phyloP scores from a whole-genome alignment of 2,329 filamentous ascomycete genomes.

The Venturia effusa region DNA sequence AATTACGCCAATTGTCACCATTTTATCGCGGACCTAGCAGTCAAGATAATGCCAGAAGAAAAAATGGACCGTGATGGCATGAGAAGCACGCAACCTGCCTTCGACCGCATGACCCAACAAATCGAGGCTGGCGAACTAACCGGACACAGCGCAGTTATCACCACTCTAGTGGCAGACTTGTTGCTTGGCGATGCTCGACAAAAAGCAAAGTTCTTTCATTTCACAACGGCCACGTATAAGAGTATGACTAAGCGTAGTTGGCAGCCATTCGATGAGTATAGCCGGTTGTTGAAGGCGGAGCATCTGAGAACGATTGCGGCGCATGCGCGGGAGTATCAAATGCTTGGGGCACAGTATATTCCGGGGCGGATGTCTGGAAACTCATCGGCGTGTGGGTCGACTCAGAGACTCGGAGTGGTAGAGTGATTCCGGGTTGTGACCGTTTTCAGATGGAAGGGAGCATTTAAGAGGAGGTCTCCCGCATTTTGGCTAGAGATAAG shows the following conservation, averaged over 20 bases:
- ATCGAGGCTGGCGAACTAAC: background rate
- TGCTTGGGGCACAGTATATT: background rate
- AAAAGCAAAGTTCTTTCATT: background rate
- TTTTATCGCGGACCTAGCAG: background rate
- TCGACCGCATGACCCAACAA: background rate
- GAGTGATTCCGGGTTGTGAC: background rate
- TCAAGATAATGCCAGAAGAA: background rate
- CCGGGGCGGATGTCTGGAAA: background rate
- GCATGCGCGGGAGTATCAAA: background rate
- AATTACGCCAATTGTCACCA: background rate
- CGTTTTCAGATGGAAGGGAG: background rate
- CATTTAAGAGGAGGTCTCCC: too few species aligned
- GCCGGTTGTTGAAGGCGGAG: background rate
- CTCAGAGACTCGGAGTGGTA: background rate
- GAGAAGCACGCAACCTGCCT: background rate
- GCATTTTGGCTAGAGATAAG: too few species aligned
- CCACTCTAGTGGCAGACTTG: background rate
- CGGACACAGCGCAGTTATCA: background rate
- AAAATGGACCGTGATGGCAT: background rate
- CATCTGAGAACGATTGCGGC: background rate
- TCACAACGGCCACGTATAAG: background rate
- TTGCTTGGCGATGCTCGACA: background rate
- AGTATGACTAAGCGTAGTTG: background rate
- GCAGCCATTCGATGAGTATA: background rate
- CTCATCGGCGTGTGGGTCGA: background rate